Conservation (phyloP, 257 asterid genomes). For the Solanum arcanum region DNA sequence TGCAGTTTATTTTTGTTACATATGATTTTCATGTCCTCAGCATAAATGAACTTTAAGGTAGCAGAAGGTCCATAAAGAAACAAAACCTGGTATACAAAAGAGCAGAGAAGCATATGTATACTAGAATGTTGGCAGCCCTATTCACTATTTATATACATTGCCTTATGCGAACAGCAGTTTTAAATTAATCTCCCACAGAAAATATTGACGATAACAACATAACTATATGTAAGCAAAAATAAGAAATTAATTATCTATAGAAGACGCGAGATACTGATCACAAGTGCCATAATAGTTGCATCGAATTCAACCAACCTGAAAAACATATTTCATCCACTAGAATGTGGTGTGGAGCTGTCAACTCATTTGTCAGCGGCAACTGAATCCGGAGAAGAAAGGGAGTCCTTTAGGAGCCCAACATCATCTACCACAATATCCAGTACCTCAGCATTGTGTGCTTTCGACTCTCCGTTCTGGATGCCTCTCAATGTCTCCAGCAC, state of each 20-base stretch:
- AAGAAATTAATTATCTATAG: neutral
- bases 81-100: neutral
- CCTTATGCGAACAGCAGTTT: neutral
- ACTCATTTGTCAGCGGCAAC: conserved; percentile 17
- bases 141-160: conserved; percentile 22
- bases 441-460: conserved; percentile 38
- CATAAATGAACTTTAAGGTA: neutral
- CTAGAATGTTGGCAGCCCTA: neutral
- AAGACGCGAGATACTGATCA: neutral
- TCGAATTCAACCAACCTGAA: neutral
- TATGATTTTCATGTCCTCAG: neutral
- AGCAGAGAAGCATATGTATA: neutral
- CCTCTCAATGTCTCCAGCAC: conserved; percentile 39
- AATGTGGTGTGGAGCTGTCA: conserved; percentile 31
- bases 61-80: neutral
- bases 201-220: neutral
- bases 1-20: neutral
- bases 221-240: neutral
- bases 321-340: conserved; percentile 24
- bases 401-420: conserved; percentile 17
- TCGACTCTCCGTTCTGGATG: conserved; percentile 42
- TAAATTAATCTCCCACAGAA: neutral
- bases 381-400: conserved; percentile 43
- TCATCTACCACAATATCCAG: conserved; percentile 49
- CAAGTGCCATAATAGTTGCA: neutral